A percentile compares a stretch with the other conserved stretches of the same genome.
Evolutionary conservation across 371 early-diverging fungal species (phyloP).

Genomic region (Lichtheimia ornata): DNA sequence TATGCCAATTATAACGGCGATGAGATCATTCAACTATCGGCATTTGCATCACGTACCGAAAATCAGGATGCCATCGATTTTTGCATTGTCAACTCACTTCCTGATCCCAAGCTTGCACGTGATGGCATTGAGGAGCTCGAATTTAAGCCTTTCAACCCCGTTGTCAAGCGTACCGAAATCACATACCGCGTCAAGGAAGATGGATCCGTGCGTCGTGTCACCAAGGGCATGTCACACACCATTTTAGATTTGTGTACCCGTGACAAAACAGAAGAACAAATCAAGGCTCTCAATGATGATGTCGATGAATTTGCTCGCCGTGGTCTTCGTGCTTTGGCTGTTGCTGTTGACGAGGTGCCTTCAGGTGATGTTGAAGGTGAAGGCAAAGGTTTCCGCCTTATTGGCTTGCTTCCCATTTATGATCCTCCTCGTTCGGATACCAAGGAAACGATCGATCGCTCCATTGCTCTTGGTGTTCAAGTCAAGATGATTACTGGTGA

Average conservation of each 20-base stretch:
- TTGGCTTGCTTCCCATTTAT: conserved; percentile 79
- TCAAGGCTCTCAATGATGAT: conserved; percentile 61
- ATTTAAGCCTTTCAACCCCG: conserved; percentile 90
- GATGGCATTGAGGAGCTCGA: conserved; percentile 67
- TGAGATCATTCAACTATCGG: conserved; percentile 63
- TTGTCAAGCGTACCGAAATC: conserved; percentile 85
- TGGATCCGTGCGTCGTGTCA: conserved; percentile 63
- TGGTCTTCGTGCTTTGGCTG: conserved; percentile 86
- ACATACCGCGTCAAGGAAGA: conserved; percentile 65
- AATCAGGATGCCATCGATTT: conserved; percentile 81
- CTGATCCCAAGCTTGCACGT: conserved; percentile 61
- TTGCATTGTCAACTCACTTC: conserved; percentile 70
- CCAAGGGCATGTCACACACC: conserved; percentile 79
- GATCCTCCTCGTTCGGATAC: conserved; percentile 90
- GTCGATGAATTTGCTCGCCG: conserved; percentile 77
- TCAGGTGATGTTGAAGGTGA: conserved; percentile 44
- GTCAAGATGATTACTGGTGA: conserved; percentile 98
- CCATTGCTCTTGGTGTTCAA: conserved; percentile 84
- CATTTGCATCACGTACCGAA: conserved; percentile 71
- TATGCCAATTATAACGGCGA: conserved; percentile 61
- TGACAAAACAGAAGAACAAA: conserved; percentile 64
- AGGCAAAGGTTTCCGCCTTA: conserved; percentile 53
- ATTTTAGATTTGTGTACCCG: conserved; percentile 72
- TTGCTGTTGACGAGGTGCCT: conserved; percentile 70
- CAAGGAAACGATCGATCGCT: conserved; percentile 83